Evolutionary conservation across 331 rosid genomes (phyloP), one percentile per base, ranked within the genome.

Genomic region (Quercus lobata): DNA sequence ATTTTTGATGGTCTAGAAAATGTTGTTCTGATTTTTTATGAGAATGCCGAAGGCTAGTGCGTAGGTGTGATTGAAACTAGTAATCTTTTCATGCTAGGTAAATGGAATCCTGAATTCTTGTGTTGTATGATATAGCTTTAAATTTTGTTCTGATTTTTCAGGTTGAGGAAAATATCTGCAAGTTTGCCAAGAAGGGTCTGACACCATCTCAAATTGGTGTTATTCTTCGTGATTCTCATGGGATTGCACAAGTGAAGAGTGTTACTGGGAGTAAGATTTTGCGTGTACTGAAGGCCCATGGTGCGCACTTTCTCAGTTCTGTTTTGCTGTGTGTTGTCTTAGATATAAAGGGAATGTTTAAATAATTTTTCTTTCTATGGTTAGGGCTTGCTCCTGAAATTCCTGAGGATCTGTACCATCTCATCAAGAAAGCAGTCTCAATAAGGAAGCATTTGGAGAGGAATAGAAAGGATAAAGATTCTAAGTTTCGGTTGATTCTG

Each of bases 381-480:
- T 14, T 37, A 91, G 96, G 90, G 0, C 92, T 91, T 73, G 96
- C 93, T 41, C 96, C 96, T 27, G 96, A 89, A 74, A 89, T 91
- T 0, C 93, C 96, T 1, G 93, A 91, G 80, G 93, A 91, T 73
- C 80, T 91, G 63, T 91, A 91, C 82, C 93, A 89, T 86, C 83
- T 91, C 62, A 91, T 91, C 86, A 91, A 91, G 88, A 91, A 91
- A 81, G 96, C 93, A 0, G 96, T 91, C 27, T 89, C 92, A 1
- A 89, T 91, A 7, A 84, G 96, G 78, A 91, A 91, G 89, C 96
- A 91, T 79, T 89, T 91, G 91, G 96, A 91, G 88, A 91, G 96
- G 86, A 91, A 91, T 37, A 91, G 93, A 81, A 91, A 91, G 90
- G 96, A 91, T 37, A 91, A 91, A 49, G 96, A 91, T 58, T 91